Evolutionary conservation across 805 yeast genomes (phyloP), one percentile per base, ranked within the genome.

Genomic region (Metschnikowia henanensis): DNA sequence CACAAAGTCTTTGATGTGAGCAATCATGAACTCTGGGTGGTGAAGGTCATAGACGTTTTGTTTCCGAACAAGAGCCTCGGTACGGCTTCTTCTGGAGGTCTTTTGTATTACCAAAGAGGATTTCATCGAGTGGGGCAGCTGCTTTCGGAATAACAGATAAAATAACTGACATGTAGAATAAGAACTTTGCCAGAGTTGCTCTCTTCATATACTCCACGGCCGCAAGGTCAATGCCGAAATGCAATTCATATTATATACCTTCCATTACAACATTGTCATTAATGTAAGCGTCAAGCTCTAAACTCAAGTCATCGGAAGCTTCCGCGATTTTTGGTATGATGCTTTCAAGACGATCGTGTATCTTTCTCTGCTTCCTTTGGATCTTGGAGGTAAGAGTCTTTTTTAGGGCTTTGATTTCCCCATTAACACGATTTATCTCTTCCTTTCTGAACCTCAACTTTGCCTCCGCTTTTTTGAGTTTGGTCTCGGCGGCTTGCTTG

Each of bases 11-110:
- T 85, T 39, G 60, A 61, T 9, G 83, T 89, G 1, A 90, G 86
- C 47, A 89, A 86, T 57, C 98, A 92, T 65, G 96, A 91, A 59
- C 80, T 92, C 3, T 88, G 97, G 94, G 80, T 90, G 4, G 96
- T 88, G 3, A 75, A 79, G 47, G 95, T 92, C 4, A 65, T 71
- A 29, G 84, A 84, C 31, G 77, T 85, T 3, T 49, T 68, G 30
- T 50, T 48, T n/a, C 66, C 64, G 2, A 61, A 62, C 29, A 44
- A 48, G 9, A 28, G 42, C 9, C 44, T 47, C 20, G 45, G 25
- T 2, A 13, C 42, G 9, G 39, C 43, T 22, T 44, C 68, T 30
- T 66, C 77, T 2, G 91, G 91, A 13, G 92, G 92, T 0, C 60
- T 86, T 34, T 56, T 86, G 13, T 84, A 84, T 53, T 84, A 76